Base-by-base conservation (phyloP, 495 filamentous ascomycete species). In the Penicillium turbatum region DNA sequence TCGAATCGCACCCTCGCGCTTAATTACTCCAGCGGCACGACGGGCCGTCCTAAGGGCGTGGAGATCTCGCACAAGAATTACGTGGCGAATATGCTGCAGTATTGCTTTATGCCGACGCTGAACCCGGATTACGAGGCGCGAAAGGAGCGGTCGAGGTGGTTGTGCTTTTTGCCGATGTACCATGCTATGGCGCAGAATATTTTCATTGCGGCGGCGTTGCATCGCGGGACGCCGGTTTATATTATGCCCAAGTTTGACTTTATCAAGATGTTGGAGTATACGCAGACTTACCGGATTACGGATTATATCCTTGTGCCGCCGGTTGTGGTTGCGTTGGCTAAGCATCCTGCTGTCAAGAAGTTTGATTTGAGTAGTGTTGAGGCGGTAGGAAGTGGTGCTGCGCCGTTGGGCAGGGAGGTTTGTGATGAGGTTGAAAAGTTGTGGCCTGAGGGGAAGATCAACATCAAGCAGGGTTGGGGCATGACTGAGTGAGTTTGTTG, bases 41-140 rank as follows among this genome's bases (percentile, higher is more conserved):
- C 89, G 0, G 90, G 90, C 3, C 74, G 88, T 6, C 86, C 90
- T 12, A 95, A 95, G 64, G 90, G 90, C 19, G 90, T 92, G 21
- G 84, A 87, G 66, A 84, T 93, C 55, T 79, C 83, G 12, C 89
- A 95, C 67, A 68, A 72, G 34, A 85, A 88, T 55, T 86, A 90
- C 59, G 74, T 88, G 17, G 74, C 86, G 43, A 90, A 93, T 64
- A 79, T 71, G 46, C 78, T 86, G 51, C 80, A 85, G 62, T 73
- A 80, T 8, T 74, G 71, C 17, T 65, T 72, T 57, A 54, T 81
- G n/a, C 64, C 66, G 5, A 56, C 67, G 2, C 65, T 82, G 13
- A 60, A 76, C 21, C 76, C 79, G 0, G 70, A 82, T 8, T 78
- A 78, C 59, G 69, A 69, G 31, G 41, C 51, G 47, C 63, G 68